Base-by-base conservation (phyloP, 1,284 basidiomycete genomes). In the Cutaneotrichosporon cavernicola region DNA sequence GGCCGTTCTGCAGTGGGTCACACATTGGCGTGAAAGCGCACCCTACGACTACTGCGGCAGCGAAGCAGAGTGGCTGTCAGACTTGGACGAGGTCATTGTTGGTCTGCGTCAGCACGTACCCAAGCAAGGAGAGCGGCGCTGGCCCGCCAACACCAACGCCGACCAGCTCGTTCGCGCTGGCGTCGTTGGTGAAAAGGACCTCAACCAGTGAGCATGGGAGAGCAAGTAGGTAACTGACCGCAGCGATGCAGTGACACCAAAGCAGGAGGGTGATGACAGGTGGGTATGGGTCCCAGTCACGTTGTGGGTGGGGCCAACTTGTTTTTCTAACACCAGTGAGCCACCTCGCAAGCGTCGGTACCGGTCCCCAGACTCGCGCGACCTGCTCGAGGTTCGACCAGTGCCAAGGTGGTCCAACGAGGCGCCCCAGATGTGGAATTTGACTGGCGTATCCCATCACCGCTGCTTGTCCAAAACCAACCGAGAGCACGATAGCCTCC, bases 301-400 rank as follows among this genome's bases (percentile, higher is more conserved):
- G 51, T 53, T 31, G 31, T 53, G 31, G 51, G 51, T 53, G 13
- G 30, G 18, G 51, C 2, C 26, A 10, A 11, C 18, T 30, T n/a
- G 7, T 53, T 18, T 8, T 16, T 16, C 26, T 53, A 9, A 32
- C 31, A n/a, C 30, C 18, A 53, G 51, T 32, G 51, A 53, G 11
- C 51, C 51, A n/a, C 51, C 51, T 8, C 51, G 51, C 16, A 53
- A 53, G 31, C 51, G 51, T 6, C 51, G 51, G 9, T 31, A 53
- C 9, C 8, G 18, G 5, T 53, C 43, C 18, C 43, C 43, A 18
- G 43, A 46, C 43, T 7, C 31, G 7, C 26, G 26, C 2, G 50
- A 52, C 22, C 22, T 3, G 30, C 26, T 30, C 1, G 51, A 53
- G 14, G 13, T 53, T 8, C 31, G 51, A 16, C 30, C 31, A 7